Conservation (phyloP, 768 basidiomycete species). For the Macrolepiota albuminosa region DNA sequence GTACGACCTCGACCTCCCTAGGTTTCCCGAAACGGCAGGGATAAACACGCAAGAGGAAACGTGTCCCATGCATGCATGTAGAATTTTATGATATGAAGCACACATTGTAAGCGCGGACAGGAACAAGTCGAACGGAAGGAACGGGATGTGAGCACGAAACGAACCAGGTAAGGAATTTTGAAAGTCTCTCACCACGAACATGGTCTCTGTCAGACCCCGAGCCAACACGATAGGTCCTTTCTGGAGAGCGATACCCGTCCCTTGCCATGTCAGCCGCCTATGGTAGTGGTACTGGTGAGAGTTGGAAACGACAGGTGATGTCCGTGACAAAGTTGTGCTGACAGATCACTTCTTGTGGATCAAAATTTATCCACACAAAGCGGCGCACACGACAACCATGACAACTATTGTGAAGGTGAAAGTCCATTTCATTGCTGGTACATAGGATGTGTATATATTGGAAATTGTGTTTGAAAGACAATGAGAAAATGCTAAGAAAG, state of each 20-base stretch:
- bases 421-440: not conserved
- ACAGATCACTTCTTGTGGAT: not conserved
- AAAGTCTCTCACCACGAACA: conserved; percentile 12
- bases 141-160: conserved; percentile 8
- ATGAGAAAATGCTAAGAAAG: conserved; percentile 2
- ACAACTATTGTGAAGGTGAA: not conserved
- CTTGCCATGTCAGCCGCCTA: conserved; percentile 6
- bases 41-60: not conserved
- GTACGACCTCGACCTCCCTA: conserved; percentile 5
- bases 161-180: not conserved
- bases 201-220: not conserved
- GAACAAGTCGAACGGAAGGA: not conserved
- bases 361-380: not conserved
- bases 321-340: not conserved
- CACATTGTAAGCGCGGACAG: not conserved
- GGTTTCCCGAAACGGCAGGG: not conserved
- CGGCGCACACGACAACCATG: not conserved
- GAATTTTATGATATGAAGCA: not conserved
- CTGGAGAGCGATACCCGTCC: conserved; percentile 6
- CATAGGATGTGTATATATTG: not conserved
- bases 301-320: not conserved
- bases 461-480: not conserved
- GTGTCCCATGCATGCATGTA: not conserved
- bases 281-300: not conserved
- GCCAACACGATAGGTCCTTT: not conserved